Evolutionary conservation across 345 rosid genomes (phyloP).

Genomic region (Citropsis articulata): DNA sequence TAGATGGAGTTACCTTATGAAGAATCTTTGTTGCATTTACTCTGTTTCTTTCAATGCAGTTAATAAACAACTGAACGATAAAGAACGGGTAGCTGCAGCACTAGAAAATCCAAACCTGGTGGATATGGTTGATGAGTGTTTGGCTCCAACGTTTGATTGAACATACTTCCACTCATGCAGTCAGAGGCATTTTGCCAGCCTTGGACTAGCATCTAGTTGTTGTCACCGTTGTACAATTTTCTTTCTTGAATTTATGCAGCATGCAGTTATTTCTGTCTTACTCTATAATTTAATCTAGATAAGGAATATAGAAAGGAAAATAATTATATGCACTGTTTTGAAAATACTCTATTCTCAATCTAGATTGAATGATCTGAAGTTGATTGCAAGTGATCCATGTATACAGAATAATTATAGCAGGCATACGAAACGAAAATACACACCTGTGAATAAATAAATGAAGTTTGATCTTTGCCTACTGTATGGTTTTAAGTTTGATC

Average conservation of each 20-base stretch:
- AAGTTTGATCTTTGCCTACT: not conserved
- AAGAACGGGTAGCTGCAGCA: constrained; percentile 93
- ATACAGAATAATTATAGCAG: not conserved
- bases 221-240: not conserved
- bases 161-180: not conserved
- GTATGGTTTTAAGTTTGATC: not conserved
- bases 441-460: not conserved
- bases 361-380: not conserved
- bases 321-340: not conserved
- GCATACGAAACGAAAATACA: not conserved
- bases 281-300: not conserved
- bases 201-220: not conserved
- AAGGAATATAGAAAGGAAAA: not conserved
- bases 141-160: constrained; percentile 64
- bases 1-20: not conserved
- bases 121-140: constrained; percentile 86
- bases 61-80: constrained; percentile 88
- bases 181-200: not conserved
- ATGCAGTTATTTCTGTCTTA: not conserved
- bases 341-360: not conserved
- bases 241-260: not conserved
- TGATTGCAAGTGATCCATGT: not conserved
- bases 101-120: constrained; percentile 88
- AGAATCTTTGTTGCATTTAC: not conserved
- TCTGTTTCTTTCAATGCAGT: constrained; percentile 42